Percentiles rank a stretch among this genome's conserved stretches.
These are phyloP conservation scores for Bjerkandera adusta DNA, from an alignment of 1,284 basidiomycete species.

Conservation along the genomic window DNA sequence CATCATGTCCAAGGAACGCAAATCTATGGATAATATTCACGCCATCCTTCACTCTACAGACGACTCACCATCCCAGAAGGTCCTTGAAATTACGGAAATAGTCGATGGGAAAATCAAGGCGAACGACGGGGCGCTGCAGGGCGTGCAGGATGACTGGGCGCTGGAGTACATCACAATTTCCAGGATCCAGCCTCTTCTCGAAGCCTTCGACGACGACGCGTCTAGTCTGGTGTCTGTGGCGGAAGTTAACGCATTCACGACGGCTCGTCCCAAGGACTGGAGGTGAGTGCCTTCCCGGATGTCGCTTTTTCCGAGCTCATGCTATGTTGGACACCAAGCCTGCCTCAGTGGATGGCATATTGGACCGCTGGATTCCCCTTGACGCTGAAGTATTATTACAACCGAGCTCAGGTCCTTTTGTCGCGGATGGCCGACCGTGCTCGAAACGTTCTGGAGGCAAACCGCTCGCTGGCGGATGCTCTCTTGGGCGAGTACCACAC, in stretches of 20 bases:
- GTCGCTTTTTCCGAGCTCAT: conserved; percentile 5
- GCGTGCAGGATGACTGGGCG: conserved; percentile 21
- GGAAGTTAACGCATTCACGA: conserved; percentile 31
- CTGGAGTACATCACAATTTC: conserved; percentile 22
- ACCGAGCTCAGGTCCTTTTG: conserved; percentile 15
- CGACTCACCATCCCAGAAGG: too few species aligned
- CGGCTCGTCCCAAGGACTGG: conserved; percentile 26
- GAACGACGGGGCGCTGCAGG: too few species aligned
- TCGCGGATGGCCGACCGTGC: not conserved
- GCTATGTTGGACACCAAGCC: conserved; percentile 1
- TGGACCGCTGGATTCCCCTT: conserved; percentile 24
- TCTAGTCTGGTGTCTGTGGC: conserved; percentile 30
- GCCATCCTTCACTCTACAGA: too few species aligned
- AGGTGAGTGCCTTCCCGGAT: conserved; percentile 27
- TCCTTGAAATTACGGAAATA: too few species aligned
- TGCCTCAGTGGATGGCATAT: conserved; percentile 21
- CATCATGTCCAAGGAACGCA: too few species aligned
- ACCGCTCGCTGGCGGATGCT: not conserved
- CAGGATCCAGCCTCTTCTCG: conserved; percentile 22
- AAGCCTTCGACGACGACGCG: conserved; percentile 32
- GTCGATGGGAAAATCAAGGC: too few species aligned
- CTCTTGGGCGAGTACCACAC: conserved; percentile 2
- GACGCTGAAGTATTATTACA: conserved; percentile 19
- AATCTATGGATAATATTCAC: too few species aligned
- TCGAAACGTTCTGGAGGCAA: not conserved